Evolutionary conservation across 768 basidiomycete species (phyloP).

Genomic region (Mycena albidolilacea): DNA sequence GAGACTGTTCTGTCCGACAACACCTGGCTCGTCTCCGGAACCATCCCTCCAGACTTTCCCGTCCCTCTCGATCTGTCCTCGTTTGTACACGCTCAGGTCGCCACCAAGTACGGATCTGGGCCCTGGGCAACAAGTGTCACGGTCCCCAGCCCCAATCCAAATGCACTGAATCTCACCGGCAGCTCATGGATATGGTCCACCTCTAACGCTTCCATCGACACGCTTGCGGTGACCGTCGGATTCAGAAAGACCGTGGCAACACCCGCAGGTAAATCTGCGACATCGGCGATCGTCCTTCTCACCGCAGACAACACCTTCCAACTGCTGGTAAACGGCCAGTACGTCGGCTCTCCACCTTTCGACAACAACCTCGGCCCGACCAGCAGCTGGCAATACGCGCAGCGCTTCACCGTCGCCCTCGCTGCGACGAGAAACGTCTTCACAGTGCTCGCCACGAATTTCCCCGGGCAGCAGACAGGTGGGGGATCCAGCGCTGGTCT

Average conservation of each 20-base stretch:
- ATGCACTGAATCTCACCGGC: slow-evolving; percentile 8
- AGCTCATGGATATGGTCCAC: slow-evolving; percentile 35
- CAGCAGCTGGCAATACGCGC: slow-evolving; percentile 21
- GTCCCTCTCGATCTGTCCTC: slow-evolving; percentile 24
- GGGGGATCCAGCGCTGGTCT: neutral
- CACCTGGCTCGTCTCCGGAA: slow-evolving; percentile 27
- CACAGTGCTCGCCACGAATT: slow-evolving; percentile 26
- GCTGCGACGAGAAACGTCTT: slow-evolving; percentile 21
- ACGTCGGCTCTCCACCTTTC: slow-evolving; percentile 30
- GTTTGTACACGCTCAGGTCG: slow-evolving; percentile 25
- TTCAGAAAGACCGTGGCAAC: slow-evolving; percentile 31
- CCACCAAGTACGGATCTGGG: slow-evolving; percentile 25
- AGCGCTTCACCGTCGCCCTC: slow-evolving; percentile 26
- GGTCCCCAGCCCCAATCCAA: neutral
- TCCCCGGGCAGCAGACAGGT: neutral
- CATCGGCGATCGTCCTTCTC: slow-evolving; percentile 24
- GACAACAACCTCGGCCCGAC: slow-evolving; percentile 1
- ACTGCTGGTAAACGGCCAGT: slow-evolving; percentile 27
- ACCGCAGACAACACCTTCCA: slow-evolving; percentile 32
- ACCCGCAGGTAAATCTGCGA: slow-evolving; percentile 6
- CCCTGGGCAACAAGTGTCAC: slow-evolving; percentile 26
- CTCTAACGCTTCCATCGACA: slow-evolving; percentile 3
- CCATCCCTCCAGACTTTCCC: slow-evolving; percentile 30
- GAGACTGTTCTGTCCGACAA: slow-evolving; percentile 26
- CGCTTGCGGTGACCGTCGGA: slow-evolving; percentile 28